Evolutionary conservation across 768 basidiomycete genomes (phyloP).

Genomic region (Boletus barrowsii): DNA sequence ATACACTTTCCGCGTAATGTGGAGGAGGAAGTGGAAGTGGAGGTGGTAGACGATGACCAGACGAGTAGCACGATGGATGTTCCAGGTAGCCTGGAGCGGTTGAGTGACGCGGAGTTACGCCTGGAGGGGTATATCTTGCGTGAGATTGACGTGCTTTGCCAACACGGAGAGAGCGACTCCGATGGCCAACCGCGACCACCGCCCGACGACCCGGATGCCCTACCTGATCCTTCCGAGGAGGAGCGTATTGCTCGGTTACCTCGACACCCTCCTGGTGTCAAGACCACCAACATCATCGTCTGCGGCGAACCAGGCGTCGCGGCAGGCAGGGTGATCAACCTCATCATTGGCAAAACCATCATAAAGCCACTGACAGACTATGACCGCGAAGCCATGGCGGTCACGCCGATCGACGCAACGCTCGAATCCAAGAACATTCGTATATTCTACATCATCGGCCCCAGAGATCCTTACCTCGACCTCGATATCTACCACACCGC

Average conservation of each 20-base stretch:
- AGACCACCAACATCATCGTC: slow-evolving; percentile 37
- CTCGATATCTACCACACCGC: slow-evolving; percentile 14
- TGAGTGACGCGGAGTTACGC: slow-evolving; percentile 9
- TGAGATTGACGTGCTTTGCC: slow-evolving; percentile 9
- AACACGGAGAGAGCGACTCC: background rate
- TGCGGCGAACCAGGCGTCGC: slow-evolving; percentile 42
- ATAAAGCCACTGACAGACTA: slow-evolving; percentile 24
- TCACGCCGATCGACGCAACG: slow-evolving; percentile 21
- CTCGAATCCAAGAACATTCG: slow-evolving; percentile 20
- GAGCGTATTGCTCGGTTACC: slow-evolving; percentile 18
- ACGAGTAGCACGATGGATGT: background rate
- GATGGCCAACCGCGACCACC: background rate
- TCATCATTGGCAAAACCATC: slow-evolving; percentile 16
- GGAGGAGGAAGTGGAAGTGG: background rate
- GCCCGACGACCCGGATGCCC: slow-evolving; percentile 2
- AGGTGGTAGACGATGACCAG: background rate
- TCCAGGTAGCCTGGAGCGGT: slow-evolving; percentile 21
- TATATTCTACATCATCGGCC: slow-evolving; percentile 32
- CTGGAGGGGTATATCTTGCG: slow-evolving; percentile 12
- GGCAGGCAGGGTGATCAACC: slow-evolving; percentile 26
- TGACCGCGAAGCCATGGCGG: slow-evolving; percentile 33
- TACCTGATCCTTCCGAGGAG: slow-evolving; percentile 11
- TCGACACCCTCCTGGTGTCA: slow-evolving; percentile 15
- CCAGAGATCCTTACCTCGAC: slow-evolving; percentile 28
- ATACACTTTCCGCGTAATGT: slow-evolving; percentile 6